A percentile compares a stretch with the other conserved stretches of the same genome.
Conservation (phyloP, 164 flowering plant genomes). For the Liriodendron chinense region DNA sequence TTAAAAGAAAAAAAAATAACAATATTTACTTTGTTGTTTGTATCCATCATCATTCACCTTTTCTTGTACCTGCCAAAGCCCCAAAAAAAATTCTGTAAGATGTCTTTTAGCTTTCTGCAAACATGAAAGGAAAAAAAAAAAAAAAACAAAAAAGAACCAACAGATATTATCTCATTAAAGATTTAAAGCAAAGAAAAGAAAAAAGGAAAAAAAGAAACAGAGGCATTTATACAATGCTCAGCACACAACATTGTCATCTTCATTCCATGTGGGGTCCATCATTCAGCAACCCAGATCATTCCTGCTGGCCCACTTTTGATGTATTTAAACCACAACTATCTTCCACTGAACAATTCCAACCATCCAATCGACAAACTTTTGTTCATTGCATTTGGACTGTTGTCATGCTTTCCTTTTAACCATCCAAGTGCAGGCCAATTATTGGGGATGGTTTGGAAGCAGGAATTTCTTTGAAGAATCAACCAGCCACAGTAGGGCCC, state of each 20-base stretch:
- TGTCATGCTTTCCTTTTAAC: too few relatives aligned
- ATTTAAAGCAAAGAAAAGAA: neutral
- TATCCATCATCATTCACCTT: slow-evolving; percentile 9
- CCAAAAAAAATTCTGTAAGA: slow-evolving; percentile 4
- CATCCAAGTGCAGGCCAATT: too few relatives aligned
- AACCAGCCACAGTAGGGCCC: too few relatives aligned
- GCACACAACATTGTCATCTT: neutral
- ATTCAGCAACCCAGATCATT: neutral
- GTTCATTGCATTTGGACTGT: too few relatives aligned
- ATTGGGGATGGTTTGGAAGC: too few relatives aligned
- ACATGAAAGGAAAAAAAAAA: neutral
- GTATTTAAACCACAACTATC: too few relatives aligned
- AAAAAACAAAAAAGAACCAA: neutral
- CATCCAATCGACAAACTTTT: too few relatives aligned
- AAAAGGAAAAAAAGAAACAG: neutral
- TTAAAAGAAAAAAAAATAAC: neutral
- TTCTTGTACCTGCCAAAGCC: slow-evolving; percentile 17
- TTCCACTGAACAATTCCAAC: too few relatives aligned
- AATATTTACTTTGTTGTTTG: neutral
- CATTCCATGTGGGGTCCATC: neutral
- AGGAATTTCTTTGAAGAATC: too few relatives aligned
- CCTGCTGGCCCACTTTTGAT: too few relatives aligned
- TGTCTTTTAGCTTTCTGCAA: neutral
- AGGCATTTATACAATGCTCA: neutral
- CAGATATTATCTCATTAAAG: neutral